Evolutionary conservation across 1,284 basidiomycete genomes (phyloP), one percentile per base, ranked within the genome.

Genomic region (Cerrena zonata): DNA sequence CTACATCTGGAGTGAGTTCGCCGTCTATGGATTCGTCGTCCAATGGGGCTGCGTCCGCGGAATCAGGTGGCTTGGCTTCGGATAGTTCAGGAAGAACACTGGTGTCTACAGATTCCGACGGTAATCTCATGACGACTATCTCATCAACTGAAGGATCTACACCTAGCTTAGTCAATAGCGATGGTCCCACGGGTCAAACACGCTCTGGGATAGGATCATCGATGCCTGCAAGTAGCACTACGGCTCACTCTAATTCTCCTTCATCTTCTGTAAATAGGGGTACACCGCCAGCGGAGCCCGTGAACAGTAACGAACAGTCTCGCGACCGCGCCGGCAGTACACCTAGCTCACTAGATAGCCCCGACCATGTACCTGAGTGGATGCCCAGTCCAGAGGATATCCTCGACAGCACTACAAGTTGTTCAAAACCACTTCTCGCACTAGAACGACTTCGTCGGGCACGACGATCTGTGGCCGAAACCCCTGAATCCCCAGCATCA

Each of bases 381-480:
- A 53, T 62, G 43, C 78, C 80, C 0, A 73, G 69, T 24, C 64
- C 79, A 0, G 80, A 84, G 53, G 82, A 84, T 26, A 81, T 93
- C 34, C 61, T 85, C 11, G 86, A 86, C 60, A 88, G 84, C 54
- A 93, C 90, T 0, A 89, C 84, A 0, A 82, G 79, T 48, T 73
- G 78, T 44, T 80, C 88, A 22, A 86, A 82, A 59, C 89, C 90
- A 0, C 68, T 94, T 3, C 80, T 82, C 22, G 86, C 89, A 0
- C 72, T 93, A 3, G 82, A 89, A 55, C 74, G 89, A 1, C 69
- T 90, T 54, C 73, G 86, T 3, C 74, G 80, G 15, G 74, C 78
- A 48, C 68, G 68, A 24, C 59, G 65, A 25, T 53, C 55, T 22
- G 12, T 45, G 24, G 12, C 45, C 44, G 56, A 51, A 40, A 53